Evolutionary conservation across 1,284 basidiomycete species (phyloP).

Genomic region (Flammula alnicola): DNA sequence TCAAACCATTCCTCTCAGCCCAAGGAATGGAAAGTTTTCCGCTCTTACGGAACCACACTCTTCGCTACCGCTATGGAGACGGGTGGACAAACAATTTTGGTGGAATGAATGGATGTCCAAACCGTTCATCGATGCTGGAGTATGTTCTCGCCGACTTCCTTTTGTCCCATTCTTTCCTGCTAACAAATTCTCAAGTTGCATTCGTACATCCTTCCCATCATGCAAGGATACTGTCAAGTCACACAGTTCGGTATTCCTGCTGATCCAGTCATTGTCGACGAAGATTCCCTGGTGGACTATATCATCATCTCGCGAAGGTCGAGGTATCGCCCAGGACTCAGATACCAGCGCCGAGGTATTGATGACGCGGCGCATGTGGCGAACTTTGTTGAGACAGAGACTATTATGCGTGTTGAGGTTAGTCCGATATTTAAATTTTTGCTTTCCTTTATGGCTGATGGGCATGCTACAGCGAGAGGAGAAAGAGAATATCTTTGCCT

Average conservation of each 20-base stretch:
- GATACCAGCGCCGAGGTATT: constrained; percentile 95
- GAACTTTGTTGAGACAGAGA: constrained; percentile 95
- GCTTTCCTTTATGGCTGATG: constrained; percentile 4
- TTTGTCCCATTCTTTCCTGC: background rate
- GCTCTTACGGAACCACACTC: constrained; percentile 70
- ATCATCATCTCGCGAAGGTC: constrained; percentile 86
- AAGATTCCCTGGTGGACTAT: constrained; percentile 63
- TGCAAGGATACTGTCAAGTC: constrained; percentile 88
- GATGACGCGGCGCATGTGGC: constrained; percentile 85
- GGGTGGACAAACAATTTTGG: constrained; percentile 86
- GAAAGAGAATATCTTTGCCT: constrained; percentile 80
- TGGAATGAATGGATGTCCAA: constrained; percentile 87
- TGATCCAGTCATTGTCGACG: constrained; percentile 50
- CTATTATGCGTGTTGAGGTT: constrained; percentile 81
- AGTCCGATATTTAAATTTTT: constrained; percentile 25
- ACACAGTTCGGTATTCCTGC: constrained; percentile 68
- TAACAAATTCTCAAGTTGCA: constrained; percentile 52
- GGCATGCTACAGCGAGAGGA: constrained; percentile 61
- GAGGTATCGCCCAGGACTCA: constrained; percentile 88
- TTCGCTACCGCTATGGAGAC: constrained; percentile 80
- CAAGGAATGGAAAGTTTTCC: constrained; percentile 46
- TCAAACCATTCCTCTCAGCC: constrained; percentile 17
- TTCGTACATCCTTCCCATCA: constrained; percentile 82
- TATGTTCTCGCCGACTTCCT: constrained; percentile 44
- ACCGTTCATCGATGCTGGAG: constrained; percentile 76